Evolutionary conservation across 164 flowering plant species (phyloP), one percentile per base, ranked within the genome.

Genomic region (Akebia trifoliata): DNA sequence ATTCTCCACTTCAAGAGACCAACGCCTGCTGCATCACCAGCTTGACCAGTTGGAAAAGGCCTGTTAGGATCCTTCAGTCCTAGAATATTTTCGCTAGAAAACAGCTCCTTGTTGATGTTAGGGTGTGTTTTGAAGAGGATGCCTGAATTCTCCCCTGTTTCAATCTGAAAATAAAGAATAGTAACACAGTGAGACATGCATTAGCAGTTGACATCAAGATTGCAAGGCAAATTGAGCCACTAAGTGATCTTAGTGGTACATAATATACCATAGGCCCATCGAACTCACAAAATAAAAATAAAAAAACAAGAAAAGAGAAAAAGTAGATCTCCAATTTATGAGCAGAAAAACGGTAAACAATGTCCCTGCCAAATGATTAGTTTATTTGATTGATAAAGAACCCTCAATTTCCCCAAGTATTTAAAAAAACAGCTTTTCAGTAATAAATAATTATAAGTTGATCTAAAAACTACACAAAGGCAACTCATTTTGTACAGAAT

Each of bases 1-100:
- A 90, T 88, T 77, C 99, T 86, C 99, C 99, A 94, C 74, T 69
- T 87, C 74, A 94, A 69, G 54, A 90, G 85, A 54, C 93, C 81
- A 77, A 94, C 83, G 51, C 99, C 97, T 54, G 72, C 72, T 35
- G 85, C 81, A 66, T 87, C 96, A 54, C 92, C 84, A 53, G 71
- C 57, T 72, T 82, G 89, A 65, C 80, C 81, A 66, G 78, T 71
- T 31, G 99, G 97, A 67, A 90, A 94, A 56, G 97, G 93, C 69
- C 95, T 77, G 49, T 76, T 83, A 30, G 96, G 90, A 59, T 94
- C 96, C 81, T 81, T 90, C 60, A 82, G 74, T 44, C 99, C 95
- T 50, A 94, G 75, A 69, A 90, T 82, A 69, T 81, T 88, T 67
- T 86, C 93, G 74, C 68, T 81, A 37, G 86, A 68, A 69, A 82